Evolutionary conservation across 371 early-diverging fungal genomes (phyloP).

Genomic region (Batkoa obscura): DNA sequence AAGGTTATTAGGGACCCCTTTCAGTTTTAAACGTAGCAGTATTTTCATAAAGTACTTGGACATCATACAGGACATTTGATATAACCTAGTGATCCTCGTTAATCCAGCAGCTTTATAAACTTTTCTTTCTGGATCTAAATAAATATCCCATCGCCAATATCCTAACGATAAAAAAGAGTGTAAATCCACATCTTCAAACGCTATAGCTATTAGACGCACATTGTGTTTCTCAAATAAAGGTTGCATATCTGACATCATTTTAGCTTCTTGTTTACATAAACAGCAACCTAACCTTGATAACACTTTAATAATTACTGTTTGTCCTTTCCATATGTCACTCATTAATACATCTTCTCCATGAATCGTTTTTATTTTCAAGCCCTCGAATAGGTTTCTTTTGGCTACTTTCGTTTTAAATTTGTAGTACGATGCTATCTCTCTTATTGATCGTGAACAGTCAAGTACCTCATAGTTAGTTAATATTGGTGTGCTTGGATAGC

Average conservation of each 20-base stretch:
- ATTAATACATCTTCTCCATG: background rate
- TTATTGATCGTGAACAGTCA: too few relatives aligned
- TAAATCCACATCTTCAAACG: conserved; percentile 3
- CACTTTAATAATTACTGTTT: background rate
- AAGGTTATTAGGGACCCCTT: background rate
- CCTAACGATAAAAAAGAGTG: background rate
- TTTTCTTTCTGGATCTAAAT: background rate
- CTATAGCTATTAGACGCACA: conserved; percentile 1
- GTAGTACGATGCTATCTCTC: too few relatives aligned
- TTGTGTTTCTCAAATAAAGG: background rate
- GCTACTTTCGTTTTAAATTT: background rate
- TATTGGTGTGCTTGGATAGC: too few relatives aligned
- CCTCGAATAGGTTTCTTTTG: conserved; percentile 5
- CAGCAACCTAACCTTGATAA: conserved; percentile 2
- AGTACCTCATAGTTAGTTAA: too few relatives aligned
- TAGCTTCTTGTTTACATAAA: conserved; percentile 1
- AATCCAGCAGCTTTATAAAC: background rate
- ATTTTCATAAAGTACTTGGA: background rate
- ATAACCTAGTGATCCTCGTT: background rate
- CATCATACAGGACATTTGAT: background rate
- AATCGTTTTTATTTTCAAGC: background rate
- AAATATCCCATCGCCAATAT: conserved; percentile 5
- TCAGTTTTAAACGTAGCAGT: background rate
- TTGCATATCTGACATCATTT: background rate
- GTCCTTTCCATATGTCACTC: background rate